Percentiles rank a stretch among this genome's conserved stretches.
Conservation (phyloP, 257 asterid species). For the Eucommia ulmoides region DNA sequence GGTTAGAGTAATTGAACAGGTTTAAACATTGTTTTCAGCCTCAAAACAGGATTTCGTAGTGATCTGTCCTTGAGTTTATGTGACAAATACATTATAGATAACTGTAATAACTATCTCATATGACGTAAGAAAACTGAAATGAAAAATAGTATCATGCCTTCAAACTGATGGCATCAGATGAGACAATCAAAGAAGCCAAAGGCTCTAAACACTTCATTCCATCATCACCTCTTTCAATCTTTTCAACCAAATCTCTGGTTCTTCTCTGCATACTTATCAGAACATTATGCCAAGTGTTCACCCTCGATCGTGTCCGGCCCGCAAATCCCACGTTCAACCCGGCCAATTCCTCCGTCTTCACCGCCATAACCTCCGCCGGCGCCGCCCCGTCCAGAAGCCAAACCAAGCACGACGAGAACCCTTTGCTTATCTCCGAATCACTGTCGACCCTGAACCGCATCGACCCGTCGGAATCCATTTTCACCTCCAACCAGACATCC, state of each 20-base stretch:
- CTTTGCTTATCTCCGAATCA: slow-evolving; percentile 75
- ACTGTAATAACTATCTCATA: too few species aligned
- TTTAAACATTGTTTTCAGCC: too few species aligned
- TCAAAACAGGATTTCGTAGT: too few species aligned
- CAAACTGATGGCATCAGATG: slow-evolving; percentile 7
- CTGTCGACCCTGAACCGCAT: slow-evolving; percentile 49
- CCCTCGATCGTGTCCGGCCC: slow-evolving; percentile 47
- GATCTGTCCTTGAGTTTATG: too few species aligned
- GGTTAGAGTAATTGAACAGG: too few species aligned
- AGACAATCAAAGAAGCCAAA: slow-evolving; percentile 14
- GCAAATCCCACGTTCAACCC: slow-evolving; percentile 63
- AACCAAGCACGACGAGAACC: slow-evolving; percentile 67
- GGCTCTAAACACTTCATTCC: slow-evolving; percentile 8
- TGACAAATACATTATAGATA: too few species aligned
- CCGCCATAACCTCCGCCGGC: slow-evolving; percentile 47
- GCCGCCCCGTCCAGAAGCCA: slow-evolving; percentile 64
- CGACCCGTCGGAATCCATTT: slow-evolving; percentile 17
- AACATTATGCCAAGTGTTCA: slow-evolving; percentile 81
- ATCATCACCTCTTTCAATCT: slow-evolving; percentile 14
- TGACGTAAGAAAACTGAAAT: too few species aligned
- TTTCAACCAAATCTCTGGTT: slow-evolving; percentile 37
- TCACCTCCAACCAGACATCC: slow-evolving; percentile 31
- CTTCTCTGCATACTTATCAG: slow-evolving; percentile 58
- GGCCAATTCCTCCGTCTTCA: slow-evolving; percentile 45
- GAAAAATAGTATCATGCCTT: too few species aligned